phyloP scores from a whole-genome alignment of 1,284 basidiomycete species.

The Rhodofomes roseus region DNA sequence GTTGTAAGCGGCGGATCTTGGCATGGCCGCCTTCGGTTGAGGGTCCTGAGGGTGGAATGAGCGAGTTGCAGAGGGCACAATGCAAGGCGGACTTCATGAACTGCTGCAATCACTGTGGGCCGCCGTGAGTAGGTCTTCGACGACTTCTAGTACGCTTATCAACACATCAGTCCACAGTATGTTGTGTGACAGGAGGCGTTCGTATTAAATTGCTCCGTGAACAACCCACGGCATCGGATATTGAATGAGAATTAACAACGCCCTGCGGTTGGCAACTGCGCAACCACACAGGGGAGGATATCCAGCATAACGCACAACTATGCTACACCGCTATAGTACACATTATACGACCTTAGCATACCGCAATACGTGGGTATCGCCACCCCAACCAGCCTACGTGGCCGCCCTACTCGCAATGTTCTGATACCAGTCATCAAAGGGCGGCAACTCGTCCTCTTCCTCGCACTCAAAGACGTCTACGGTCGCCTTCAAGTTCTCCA shows the following conservation, averaged over 20 bases:
- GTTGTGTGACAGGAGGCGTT: too few species aligned
- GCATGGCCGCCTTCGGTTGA: background rate
- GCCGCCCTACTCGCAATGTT: slow-evolving; percentile 11
- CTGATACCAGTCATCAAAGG: slow-evolving; percentile 26
- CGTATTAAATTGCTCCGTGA: too few species aligned
- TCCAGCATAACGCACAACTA: background rate
- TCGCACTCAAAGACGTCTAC: background rate
- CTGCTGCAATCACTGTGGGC: too few species aligned
- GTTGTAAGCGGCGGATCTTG: background rate
- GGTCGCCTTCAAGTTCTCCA: background rate
- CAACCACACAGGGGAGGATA: background rate
- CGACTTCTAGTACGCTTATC: too few species aligned
- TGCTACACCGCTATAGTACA: slow-evolving; percentile 1
- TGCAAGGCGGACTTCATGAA: too few species aligned
- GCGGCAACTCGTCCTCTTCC: slow-evolving; percentile 18
- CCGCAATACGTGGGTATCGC: background rate
- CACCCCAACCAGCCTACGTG: background rate
- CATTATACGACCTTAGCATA: background rate
- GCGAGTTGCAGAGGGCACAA: background rate
- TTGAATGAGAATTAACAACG: too few species aligned
- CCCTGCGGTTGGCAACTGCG: too few species aligned
- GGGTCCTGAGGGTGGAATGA: background rate
- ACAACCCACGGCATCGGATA: too few species aligned
- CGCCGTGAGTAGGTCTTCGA: too few species aligned
- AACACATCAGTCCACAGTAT: too few species aligned